A percentile compares a stretch with the other conserved stretches of the same genome.
These are phyloP conservation scores for Globisporangium paddicum DNA, from an alignment of 352 stramenopile species.

Conservation along the genomic window DNA sequence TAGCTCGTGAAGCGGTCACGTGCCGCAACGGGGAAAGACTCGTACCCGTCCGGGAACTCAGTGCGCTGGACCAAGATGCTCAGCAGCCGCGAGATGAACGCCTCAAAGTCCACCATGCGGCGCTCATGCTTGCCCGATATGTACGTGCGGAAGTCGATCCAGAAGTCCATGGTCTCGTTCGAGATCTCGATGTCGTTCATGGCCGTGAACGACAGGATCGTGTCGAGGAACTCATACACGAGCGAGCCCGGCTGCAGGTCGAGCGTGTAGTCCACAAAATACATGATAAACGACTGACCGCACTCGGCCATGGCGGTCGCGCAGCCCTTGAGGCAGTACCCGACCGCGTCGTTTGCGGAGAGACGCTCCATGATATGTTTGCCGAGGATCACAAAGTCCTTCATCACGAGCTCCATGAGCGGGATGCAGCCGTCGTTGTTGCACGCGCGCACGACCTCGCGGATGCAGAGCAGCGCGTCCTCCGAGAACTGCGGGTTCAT, in stretches of 20 bases:
- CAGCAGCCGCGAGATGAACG: constrained; percentile 68
- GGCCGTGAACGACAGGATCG: constrained; percentile 63
- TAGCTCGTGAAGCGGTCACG: constrained; percentile 67
- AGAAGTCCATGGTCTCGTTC: constrained; percentile 82
- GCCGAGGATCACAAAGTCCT: constrained; percentile 67
- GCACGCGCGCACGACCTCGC: constrained; percentile 64
- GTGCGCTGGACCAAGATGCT: constrained; percentile 67
- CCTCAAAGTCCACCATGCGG: constrained; percentile 63
- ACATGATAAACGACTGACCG: constrained; percentile 68
- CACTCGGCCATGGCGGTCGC: constrained; percentile 64
- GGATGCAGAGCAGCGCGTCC: constrained; percentile 52
- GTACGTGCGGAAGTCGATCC: constrained; percentile 74
- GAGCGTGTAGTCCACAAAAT: constrained; percentile 77
- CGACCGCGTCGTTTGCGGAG: constrained; percentile 20
- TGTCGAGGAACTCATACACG: constrained; percentile 74
- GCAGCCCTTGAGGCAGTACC: constrained; percentile 45
- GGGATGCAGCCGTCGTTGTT: constrained; percentile 51
- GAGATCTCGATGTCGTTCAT: constrained; percentile 60
- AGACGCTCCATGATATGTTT: constrained; percentile 47
- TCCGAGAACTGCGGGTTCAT: constrained; percentile 30
- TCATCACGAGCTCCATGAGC: constrained; percentile 77
- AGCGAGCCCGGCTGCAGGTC: constrained; percentile 52
- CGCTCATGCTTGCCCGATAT: constrained; percentile 72
- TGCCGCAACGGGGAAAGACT: constrained; percentile 33
- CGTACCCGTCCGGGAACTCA: constrained; percentile 53